These are phyloP conservation scores for Aureobasidium pullulans DNA, from an alignment of 2,329 filamentous ascomycete genomes.

Conservation along the genomic window DNA sequence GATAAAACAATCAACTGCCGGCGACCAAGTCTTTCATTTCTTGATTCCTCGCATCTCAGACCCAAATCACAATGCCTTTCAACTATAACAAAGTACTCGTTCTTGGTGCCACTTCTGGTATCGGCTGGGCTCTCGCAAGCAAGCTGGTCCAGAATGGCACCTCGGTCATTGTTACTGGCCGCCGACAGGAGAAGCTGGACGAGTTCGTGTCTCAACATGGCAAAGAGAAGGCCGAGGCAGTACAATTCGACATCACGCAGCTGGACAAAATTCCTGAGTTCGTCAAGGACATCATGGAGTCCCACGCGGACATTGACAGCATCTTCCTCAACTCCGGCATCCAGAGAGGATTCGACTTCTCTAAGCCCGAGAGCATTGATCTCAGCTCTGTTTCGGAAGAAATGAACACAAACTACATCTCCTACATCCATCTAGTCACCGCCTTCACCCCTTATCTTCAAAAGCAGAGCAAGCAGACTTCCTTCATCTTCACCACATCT, in stretches of 20 bases:
- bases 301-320: constrained; percentile 44
- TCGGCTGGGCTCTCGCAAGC: constrained; percentile 44
- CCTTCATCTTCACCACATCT: constrained; percentile 43
- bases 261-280: constrained; percentile 42
- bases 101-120: constrained; percentile 47
- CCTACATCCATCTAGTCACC: constrained; percentile 42
- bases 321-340: constrained; percentile 49
- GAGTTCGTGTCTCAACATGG: constrained; percentile 41
- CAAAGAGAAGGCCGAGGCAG: constrained; percentile 37
- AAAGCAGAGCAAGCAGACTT: constrained; percentile 35
- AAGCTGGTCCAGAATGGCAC: constrained; percentile 42
- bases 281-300: constrained; percentile 32
- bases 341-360: constrained; percentile 44
- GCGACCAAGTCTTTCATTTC: neutral
- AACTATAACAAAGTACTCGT: constrained; percentile 48
- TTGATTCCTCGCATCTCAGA: neutral
- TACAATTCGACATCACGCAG: constrained; percentile 45
- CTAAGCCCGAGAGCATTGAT: constrained; percentile 41
- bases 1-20: neutral
- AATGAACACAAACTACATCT: constrained; percentile 45
- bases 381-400: constrained; percentile 37
- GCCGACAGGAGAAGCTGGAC: constrained; percentile 45
- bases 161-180: constrained; percentile 42
- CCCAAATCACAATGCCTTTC: constrained; percentile 27
- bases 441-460: constrained; percentile 45